Conservation (phyloP, 805 yeast species). For the Candida ulmi region DNA sequence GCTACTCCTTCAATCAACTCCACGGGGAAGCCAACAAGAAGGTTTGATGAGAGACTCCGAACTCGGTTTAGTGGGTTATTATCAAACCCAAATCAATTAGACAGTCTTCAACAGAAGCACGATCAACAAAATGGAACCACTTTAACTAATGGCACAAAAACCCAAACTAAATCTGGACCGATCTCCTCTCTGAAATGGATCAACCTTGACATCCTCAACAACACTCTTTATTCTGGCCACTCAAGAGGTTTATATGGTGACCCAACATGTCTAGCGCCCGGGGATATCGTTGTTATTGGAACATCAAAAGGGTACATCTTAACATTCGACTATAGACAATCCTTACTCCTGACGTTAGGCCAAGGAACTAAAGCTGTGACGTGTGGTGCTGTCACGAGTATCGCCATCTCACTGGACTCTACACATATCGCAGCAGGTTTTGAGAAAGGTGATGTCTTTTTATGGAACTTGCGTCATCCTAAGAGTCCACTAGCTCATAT, state of each 20-base stretch:
- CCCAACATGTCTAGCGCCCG: slow-evolving; percentile 39
- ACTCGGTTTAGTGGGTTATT: slow-evolving; percentile 13
- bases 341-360: slow-evolving; percentile 39
- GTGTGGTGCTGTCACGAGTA: slow-evolving; percentile 45
- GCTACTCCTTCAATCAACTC: slow-evolving; percentile 12
- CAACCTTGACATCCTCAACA: slow-evolving; percentile 34
- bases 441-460: slow-evolving; percentile 52
- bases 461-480: slow-evolving; percentile 56
- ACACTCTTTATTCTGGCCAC: slow-evolving; percentile 28
- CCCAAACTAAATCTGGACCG: background rate
- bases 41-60: slow-evolving; percentile 18
- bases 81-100: background rate
- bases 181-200: slow-evolving; percentile 29
- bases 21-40: slow-evolving; percentile 3
- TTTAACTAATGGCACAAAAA: background rate
- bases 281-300: slow-evolving; percentile 55
- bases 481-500: slow-evolving; percentile 24
- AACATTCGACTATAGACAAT: slow-evolving; percentile 66
- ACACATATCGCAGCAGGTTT: slow-evolving; percentile 66
- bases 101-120: background rate
- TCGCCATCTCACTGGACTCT: slow-evolving; percentile 65
- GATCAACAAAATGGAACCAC: background rate
- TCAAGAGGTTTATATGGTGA: slow-evolving; percentile 40
- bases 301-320: slow-evolving; percentile 62
- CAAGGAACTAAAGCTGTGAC: slow-evolving; percentile 23